Percentiles rank a stretch among this genome's conserved stretches.
Conservation (phyloP, 148 eudicot species). For the Rhododendron ovatum region DNA sequence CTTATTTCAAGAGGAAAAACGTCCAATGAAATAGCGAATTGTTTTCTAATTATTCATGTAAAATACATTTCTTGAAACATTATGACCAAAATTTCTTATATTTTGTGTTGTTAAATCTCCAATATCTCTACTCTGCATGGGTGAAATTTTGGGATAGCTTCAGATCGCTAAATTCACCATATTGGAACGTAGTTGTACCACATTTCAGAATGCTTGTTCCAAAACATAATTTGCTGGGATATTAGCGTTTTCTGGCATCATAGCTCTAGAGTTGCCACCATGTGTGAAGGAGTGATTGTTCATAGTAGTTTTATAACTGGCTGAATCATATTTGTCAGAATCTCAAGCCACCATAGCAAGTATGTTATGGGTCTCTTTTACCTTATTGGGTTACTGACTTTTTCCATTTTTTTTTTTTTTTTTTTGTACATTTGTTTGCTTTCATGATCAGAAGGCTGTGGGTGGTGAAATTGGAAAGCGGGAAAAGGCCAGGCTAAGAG, state of each 20-base stretch:
- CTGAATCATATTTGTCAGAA: background rate
- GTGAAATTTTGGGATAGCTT: background rate
- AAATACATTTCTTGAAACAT: background rate
- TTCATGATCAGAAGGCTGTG: constrained; percentile 50
- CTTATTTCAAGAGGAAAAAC: background rate
- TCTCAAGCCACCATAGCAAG: background rate
- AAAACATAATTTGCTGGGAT: too few species aligned
- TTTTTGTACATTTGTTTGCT: background rate
- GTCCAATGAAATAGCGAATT: background rate
- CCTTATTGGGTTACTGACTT: background rate
- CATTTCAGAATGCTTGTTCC: background rate
- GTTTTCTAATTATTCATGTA: background rate
- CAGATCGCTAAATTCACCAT: background rate
- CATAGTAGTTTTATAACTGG: background rate
- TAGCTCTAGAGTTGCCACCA: background rate
- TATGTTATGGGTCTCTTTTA: background rate
- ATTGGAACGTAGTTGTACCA: background rate
- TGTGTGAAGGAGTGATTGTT: background rate
- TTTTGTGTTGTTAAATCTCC: too few species aligned
- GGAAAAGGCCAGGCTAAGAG: constrained; percentile 68
- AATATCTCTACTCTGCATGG: background rate
- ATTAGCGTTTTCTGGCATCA: background rate
- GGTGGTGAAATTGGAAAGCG: constrained; percentile 57
- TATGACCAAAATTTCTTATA: background rate
- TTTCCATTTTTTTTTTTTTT: background rate